A percentile compares a stretch with the other conserved stretches of the same genome.
Conservation (phyloP, 2,329 filamentous ascomycete genomes). For the Ophiostoma novo-ulmi region DNA sequence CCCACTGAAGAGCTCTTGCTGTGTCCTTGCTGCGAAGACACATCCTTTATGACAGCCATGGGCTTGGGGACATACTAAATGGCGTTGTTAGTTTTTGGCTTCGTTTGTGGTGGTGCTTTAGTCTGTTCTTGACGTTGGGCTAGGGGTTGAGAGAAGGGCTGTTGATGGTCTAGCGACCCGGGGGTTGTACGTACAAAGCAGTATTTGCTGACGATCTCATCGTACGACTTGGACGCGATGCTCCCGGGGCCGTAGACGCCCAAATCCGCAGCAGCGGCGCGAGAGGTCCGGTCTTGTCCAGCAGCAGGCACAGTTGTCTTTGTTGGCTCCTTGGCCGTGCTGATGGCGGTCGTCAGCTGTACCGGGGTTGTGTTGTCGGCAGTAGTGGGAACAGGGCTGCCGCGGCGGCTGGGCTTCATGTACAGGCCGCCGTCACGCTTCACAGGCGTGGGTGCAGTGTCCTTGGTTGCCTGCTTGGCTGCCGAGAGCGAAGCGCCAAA, state of each 20-base stretch:
- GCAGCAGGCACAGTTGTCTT: conserved; percentile 17
- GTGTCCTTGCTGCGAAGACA: conserved; percentile 40
- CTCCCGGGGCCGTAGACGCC: conserved; percentile 39
- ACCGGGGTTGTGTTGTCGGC: conserved; percentile 15
- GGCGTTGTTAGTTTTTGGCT: conserved; percentile 28
- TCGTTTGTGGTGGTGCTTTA: conserved; percentile 25
- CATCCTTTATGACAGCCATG: conserved; percentile 47
- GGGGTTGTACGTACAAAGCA: conserved; percentile 88
- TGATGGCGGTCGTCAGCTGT: conserved; percentile 18
- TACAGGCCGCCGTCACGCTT: conserved; percentile 55
- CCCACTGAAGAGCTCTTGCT: conserved; percentile 42
- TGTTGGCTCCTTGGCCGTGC: conserved; percentile 25
- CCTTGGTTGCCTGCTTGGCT: conserved; percentile 70
- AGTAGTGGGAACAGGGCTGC: conserved; percentile 18
- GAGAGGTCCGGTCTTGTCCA: conserved; percentile 17
- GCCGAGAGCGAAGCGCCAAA: conserved; percentile 88
- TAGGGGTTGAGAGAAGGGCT: conserved; percentile 24
- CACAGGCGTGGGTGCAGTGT: conserved; percentile 47
- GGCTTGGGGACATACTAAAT: conserved; percentile 59
- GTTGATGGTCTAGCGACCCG: conserved; percentile 27
- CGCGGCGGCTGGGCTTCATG: conserved; percentile 49
- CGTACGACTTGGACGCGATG: conserved; percentile 84
- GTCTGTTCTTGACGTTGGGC: conserved; percentile 38
- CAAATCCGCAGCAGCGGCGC: conserved; percentile 14
- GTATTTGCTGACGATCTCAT: conserved; percentile 97